phyloP scores from a whole-genome alignment of 192 early-diverging fungal genomes.

The Gamsiella multidivaricata region DNA sequence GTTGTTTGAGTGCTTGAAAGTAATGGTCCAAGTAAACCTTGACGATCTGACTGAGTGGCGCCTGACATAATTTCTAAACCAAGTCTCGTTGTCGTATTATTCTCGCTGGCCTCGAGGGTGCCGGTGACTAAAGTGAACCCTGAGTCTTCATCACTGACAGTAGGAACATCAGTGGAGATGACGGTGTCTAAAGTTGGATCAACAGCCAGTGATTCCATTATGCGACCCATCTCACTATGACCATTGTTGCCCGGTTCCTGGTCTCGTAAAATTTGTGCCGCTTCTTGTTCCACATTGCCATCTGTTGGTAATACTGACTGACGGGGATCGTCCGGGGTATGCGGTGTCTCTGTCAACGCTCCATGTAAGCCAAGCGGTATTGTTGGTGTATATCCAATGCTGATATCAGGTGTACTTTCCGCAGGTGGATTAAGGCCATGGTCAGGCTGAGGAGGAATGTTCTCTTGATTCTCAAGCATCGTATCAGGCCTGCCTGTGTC shows the following conservation, averaged over 20 bases:
- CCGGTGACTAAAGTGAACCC: too few species aligned
- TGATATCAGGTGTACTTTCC: constrained; percentile 6
- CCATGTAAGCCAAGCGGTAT: not conserved
- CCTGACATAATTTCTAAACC: not conserved
- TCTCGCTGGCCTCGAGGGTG: too few species aligned
- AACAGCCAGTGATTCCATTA: not conserved
- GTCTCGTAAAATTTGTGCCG: too few species aligned
- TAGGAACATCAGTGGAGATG: not conserved
- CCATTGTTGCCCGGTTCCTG: too few species aligned
- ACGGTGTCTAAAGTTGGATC: not conserved
- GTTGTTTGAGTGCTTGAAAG: constrained; percentile 23
- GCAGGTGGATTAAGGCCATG: not conserved
- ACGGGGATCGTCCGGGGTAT: not conserved
- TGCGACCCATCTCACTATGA: too few species aligned
- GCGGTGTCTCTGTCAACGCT: not conserved
- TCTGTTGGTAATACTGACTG: not conserved
- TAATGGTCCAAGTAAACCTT: constrained; percentile 35
- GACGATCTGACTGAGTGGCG: constrained; percentile 7
- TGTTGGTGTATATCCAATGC: not conserved
- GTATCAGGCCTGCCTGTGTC: not conserved
- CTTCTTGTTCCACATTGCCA: too few species aligned
- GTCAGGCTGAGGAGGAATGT: not conserved
- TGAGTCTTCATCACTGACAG: not conserved
- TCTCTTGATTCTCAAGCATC: not conserved
- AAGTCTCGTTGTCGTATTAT: not conserved